phyloP scores from a whole-genome alignment of 2,329 filamentous ascomycete species.

The Hypoxylon sp. region DNA sequence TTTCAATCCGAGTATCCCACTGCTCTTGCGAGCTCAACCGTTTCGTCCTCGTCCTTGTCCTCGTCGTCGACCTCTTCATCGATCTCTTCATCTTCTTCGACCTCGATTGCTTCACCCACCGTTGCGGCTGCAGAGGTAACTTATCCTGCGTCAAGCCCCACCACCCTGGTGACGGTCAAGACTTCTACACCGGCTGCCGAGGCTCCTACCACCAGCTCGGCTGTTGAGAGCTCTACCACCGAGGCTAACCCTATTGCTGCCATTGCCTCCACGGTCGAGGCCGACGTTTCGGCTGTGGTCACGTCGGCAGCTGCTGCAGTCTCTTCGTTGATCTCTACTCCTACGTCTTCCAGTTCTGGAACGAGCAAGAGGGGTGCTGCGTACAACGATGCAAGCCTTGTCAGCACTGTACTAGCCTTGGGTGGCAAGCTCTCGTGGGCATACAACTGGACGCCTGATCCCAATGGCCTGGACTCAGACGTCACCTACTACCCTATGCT shows the following conservation, averaged over 20 bases:
- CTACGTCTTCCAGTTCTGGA: slow-evolving; percentile 21
- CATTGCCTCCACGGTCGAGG: slow-evolving; percentile 17
- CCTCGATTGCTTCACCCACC: slow-evolving; percentile 21
- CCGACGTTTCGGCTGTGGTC: not conserved
- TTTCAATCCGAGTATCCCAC: slow-evolving; percentile 18
- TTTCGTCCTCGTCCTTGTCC: slow-evolving; percentile 24
- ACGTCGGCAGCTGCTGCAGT: slow-evolving; percentile 2
- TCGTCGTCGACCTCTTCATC: no score
- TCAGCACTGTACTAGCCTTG: slow-evolving; percentile 43
- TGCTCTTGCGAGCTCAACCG: slow-evolving; percentile 18
- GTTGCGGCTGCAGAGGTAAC: slow-evolving; percentile 8
- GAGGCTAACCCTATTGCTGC: not conserved
- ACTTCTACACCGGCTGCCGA: slow-evolving; percentile 23
- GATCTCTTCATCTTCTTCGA: no score
- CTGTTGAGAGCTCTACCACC: slow-evolving; percentile 6
- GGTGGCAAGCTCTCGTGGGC: slow-evolving; percentile 50
- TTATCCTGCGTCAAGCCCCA: slow-evolving; percentile 38
- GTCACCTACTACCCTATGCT: slow-evolving; percentile 77
- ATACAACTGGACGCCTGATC: slow-evolving; percentile 52
- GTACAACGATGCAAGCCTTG: slow-evolving; percentile 52
- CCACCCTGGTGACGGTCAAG: slow-evolving; percentile 48
- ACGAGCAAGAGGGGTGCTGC: slow-evolving; percentile 52
- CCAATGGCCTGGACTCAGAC: slow-evolving; percentile 54
- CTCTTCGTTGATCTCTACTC: slow-evolving; percentile 6
- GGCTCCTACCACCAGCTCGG: slow-evolving; percentile 14